Base-by-base conservation (phyloP, 371 early-diverging fungal species). In the Dinochytrium kinnereticum region DNA sequence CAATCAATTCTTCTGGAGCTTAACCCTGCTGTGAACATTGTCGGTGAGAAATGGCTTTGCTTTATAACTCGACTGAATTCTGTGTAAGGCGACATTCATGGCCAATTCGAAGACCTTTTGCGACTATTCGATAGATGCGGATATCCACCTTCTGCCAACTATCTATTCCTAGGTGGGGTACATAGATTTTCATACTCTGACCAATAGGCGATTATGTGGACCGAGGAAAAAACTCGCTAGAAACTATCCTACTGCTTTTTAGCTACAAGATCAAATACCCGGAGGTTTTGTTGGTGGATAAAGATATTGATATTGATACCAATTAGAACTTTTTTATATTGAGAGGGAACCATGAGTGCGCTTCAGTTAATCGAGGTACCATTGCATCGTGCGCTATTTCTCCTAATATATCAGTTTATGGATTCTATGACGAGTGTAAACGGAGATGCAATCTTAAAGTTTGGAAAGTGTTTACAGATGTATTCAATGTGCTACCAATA, bases 391-490 rank as follows among this genome's bases (percentile, higher is more conserved):
- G 7, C 19, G 19, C 19, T 28, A 59, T 51, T 64, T 44, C 44
- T 44, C 7, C 36, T 3, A 39, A 40, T 17, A 30, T 37, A 51
- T 17, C 69, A 80, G 87, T 99, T 38, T 99, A 99, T 79, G 99
- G 99, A 2, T 99, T 99, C 84, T 99, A 97, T 81, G 99, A 99
- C 80, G 99, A 99, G 84, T 97, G 97, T 89, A 99, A 98, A 82
- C 92, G 99, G 73, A 87, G 99, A 72, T 92, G 92, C 64, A 96
- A 89, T 78, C 87, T 94, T 61, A 96, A 96, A 77, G 89, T 98
- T 72, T 99, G 99, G 99, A 96, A 95, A 82, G 90, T 91, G 2
- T 99, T 99, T 86, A 96, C 96, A 0, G 98, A 98, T 80, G 94
- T 94, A 28, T 99, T 99, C 88, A 98, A 99, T 82, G 95, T 96